Evolutionary conservation across 2,329 filamentous ascomycete genomes (phyloP).

Genomic region (Fusarium acutatum): DNA sequence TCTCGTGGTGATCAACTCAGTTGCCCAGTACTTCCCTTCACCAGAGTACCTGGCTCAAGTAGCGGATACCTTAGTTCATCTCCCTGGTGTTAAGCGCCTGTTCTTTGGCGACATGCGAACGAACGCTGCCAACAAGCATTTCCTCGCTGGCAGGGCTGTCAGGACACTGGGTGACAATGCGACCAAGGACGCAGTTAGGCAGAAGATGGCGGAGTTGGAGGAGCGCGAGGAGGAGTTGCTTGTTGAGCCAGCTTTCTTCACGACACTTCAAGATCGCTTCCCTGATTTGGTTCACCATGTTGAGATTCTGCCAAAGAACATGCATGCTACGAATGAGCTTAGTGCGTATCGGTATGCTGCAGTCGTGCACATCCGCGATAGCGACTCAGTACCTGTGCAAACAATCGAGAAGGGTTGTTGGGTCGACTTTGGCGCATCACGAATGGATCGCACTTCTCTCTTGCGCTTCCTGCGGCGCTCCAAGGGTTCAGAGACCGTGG

Average conservation of each 20-base stretch:
- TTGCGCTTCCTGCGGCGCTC: neutral
- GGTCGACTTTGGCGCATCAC: neutral
- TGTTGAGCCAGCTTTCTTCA: constrained; percentile 41
- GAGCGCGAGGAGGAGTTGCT: constrained; percentile 31
- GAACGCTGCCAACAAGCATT: constrained; percentile 23
- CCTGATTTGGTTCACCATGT: neutral
- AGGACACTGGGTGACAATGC: neutral
- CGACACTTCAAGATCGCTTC: neutral
- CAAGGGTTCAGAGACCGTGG: fast-evolving
- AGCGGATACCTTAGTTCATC: constrained; percentile 13
- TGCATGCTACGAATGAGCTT: neutral
- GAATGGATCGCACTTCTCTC: neutral
- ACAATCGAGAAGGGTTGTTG: neutral
- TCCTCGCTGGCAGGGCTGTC: constrained; percentile 15
- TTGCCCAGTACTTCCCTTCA: constrained; percentile 42
- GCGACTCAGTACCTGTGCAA: neutral
- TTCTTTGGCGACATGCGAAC: constrained; percentile 40
- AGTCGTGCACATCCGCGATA: neutral
- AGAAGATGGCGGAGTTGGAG: constrained; percentile 18
- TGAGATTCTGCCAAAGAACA: neutral
- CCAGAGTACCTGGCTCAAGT: constrained; percentile 35
- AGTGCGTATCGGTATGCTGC: neutral
- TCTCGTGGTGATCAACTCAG: constrained; percentile 42
- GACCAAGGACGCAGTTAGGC: constrained; percentile 1
- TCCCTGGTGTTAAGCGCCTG: neutral